These are phyloP conservation scores for Ambrosia artemisiifolia DNA, from an alignment of 129 eudicot genomes.

Conservation along the genomic window DNA sequence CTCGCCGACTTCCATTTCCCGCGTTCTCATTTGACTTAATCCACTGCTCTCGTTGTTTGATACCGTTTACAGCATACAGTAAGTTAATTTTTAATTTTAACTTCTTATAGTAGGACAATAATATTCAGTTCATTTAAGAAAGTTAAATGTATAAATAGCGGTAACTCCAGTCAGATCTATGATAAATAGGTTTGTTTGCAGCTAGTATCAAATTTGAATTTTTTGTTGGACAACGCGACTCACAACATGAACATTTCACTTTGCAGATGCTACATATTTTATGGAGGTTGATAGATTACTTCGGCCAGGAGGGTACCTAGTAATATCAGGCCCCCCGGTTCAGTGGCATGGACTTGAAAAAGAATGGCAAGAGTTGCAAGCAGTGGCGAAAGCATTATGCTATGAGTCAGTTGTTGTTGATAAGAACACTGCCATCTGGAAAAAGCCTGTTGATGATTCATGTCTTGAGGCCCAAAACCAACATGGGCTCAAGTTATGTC, in stretches of 20 bases:
- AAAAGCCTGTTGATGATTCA: slow-evolving; percentile 61
- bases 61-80: slow-evolving; percentile 83
- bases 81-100: slow-evolving; percentile 22
- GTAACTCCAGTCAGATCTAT: neutral
- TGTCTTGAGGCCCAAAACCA: slow-evolving; percentile 72
- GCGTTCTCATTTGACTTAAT: slow-evolving; percentile 74
- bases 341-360: slow-evolving; percentile 89
- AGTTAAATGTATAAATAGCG: neutral
- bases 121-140: neutral
- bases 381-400: slow-evolving; percentile 81
- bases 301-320: slow-evolving; percentile 91
- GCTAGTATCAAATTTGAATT: neutral
- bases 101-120: neutral
- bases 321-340: slow-evolving; percentile 96
- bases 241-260: neutral
- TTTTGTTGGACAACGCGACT: neutral
- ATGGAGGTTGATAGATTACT: slow-evolving; percentile 89
- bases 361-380: slow-evolving; percentile 92
- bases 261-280: slow-evolving; percentile 78
- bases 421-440: slow-evolving; percentile 92
- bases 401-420: slow-evolving; percentile 89
- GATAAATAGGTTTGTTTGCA: neutral
- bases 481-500: slow-evolving; percentile 59
- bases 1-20: slow-evolving; percentile 78
- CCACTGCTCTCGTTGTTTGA: slow-evolving; percentile 83